These are phyloP conservation scores for Sanghuangporus sanghuang DNA, from an alignment of 1,284 basidiomycete genomes.

Conservation along the genomic window DNA sequence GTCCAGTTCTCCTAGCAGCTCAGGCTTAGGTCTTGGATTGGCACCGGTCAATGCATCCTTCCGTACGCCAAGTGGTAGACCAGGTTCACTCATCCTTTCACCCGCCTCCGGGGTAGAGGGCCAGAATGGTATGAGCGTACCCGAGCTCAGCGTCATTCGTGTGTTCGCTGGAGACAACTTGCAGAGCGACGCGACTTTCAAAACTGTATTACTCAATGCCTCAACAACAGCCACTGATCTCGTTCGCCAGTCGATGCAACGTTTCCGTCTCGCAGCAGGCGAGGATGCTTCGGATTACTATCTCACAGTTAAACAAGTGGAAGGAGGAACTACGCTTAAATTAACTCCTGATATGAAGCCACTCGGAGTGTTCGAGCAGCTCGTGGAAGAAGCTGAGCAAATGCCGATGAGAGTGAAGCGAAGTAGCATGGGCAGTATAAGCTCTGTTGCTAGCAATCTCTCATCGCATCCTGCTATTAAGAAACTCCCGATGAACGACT, in stretches of 20 bases:
- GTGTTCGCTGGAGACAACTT: conserved; percentile 88
- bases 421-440: conserved; percentile 90
- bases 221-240: conserved; percentile 82
- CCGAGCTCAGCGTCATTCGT: conserved; percentile 89
- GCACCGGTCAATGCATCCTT: conserved; percentile 33
- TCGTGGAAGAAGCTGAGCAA: conserved; percentile 75
- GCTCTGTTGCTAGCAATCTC: conserved; percentile 85
- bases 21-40: conserved; percentile 39
- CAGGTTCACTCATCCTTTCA: conserved; percentile 68
- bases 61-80: conserved; percentile 45
- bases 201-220: conserved; percentile 90
- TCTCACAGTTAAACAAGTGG: conserved; percentile 89
- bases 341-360: conserved; percentile 74
- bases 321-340: conserved; percentile 75
- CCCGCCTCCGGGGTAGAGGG: conserved; percentile 49
- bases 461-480: conserved; percentile 92
- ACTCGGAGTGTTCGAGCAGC: conserved; percentile 79
- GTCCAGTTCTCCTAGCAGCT: conserved; percentile 33
- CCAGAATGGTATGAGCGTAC: conserved; percentile 54
- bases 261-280: conserved; percentile 75
- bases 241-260: conserved; percentile 87
- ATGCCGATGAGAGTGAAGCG: conserved; percentile 80
- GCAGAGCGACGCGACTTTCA: conserved; percentile 94
- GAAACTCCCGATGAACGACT: conserved; percentile 92
- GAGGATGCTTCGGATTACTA: conserved; percentile 73